Evolutionary conservation across 176 grass and related monocot species (phyloP).

Genomic region (Rhynchospora pubera): DNA sequence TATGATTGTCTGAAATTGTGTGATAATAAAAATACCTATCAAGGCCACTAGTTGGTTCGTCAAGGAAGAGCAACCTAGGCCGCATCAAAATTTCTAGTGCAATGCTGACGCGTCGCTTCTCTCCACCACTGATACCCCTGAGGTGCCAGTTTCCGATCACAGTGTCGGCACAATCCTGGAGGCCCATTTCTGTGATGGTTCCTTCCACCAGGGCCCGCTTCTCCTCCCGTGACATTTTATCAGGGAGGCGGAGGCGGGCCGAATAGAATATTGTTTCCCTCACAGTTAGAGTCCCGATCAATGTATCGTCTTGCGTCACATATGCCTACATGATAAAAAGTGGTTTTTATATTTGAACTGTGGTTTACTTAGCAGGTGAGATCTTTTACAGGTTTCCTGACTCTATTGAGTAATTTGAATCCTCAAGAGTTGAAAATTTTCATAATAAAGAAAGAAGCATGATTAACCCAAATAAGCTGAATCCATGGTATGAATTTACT

Average conservation of each 20-base stretch:
- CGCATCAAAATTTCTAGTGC: constrained; percentile 97
- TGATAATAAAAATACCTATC: constrained; percentile 55
- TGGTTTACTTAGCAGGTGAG: background rate
- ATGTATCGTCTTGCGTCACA: constrained; percentile 95
- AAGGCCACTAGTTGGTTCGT: constrained; percentile 97
- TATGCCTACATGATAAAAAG: constrained; percentile 49
- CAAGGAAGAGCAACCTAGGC: constrained; percentile 93
- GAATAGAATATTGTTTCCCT: constrained; percentile 96
- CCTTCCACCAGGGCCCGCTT: constrained; percentile 90
- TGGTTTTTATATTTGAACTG: background rate
- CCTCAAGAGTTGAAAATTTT: background rate
- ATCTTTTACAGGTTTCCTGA: background rate
- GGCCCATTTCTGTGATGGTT: constrained; percentile 93
- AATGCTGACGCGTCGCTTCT: constrained; percentile 98
- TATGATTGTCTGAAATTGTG: background rate
- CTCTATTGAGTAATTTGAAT: background rate
- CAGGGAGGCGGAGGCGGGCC: constrained; percentile 79
- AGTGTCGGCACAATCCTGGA: constrained; percentile 94
- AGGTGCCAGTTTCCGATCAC: constrained; percentile 98
- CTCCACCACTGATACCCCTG: constrained; percentile 86
- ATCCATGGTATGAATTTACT: background rate
- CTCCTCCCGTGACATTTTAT: constrained; percentile 80
- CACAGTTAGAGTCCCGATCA: constrained; percentile 97
- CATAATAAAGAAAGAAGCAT: background rate
- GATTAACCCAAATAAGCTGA: background rate